Evolutionary conservation across 73 alveolate species (phyloP).

Genomic region (Paramecium primaurelia): DNA sequence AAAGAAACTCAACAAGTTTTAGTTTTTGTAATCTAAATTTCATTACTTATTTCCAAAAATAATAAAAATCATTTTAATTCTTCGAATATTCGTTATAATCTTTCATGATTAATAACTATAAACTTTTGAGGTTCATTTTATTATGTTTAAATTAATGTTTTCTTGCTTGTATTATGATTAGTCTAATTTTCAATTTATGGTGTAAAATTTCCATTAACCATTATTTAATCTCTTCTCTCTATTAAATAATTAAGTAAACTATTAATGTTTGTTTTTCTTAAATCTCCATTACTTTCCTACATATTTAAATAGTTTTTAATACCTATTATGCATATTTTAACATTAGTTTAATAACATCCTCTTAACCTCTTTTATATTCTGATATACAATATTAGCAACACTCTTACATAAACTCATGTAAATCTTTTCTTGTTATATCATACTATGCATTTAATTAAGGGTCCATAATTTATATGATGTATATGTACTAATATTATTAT

Average conservation of each 20-base stretch:
- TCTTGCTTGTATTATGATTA: background rate
- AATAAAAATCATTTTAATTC: background rate
- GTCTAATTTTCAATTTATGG: background rate
- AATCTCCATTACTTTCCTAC: background rate
- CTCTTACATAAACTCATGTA: background rate
- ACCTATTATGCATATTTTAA: background rate
- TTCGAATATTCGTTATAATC: background rate
- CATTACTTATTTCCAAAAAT: background rate
- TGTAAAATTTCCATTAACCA: background rate
- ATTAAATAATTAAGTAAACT: background rate
- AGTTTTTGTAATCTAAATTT: background rate
- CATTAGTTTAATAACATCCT: background rate
- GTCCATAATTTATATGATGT: background rate
- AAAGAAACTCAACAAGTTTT: background rate
- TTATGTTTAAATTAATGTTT: background rate
- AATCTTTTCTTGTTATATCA: background rate
- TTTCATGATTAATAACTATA: background rate
- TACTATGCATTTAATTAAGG: background rate
- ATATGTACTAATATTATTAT: background rate
- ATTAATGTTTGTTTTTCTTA: background rate
- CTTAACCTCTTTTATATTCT: slow-evolving; percentile 1
- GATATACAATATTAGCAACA: background rate
- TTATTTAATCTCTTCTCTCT: background rate
- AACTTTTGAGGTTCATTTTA: background rate
- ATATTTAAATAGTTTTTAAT: background rate